Conservation (phyloP, 768 basidiomycete genomes). For the Boletus reticulatus region DNA sequence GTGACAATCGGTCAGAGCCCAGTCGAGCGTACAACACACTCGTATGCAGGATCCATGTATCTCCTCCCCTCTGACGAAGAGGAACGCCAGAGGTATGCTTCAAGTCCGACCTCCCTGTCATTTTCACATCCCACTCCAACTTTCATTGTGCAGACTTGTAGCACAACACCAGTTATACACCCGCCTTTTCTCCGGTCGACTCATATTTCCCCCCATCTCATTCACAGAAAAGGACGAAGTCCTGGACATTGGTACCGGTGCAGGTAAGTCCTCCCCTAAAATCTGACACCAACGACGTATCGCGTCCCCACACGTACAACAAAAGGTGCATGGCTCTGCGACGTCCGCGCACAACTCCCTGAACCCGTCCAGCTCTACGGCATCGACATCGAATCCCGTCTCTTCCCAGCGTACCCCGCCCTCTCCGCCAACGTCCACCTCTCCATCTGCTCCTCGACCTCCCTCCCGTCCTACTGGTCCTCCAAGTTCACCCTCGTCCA, state of each 20-base stretch:
- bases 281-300: not conserved
- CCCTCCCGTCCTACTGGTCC: constrained; percentile 31
- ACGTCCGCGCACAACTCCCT: constrained; percentile 11
- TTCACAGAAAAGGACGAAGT: constrained; percentile 18
- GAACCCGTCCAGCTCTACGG: constrained; percentile 22
- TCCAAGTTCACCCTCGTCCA: constrained; percentile 31
- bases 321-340: constrained; percentile 25
- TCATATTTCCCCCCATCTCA: constrained; percentile 18
- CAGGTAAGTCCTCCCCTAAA: constrained; percentile 7
- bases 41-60: constrained; percentile 19
- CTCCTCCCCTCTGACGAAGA: constrained; percentile 27
- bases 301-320: too few species aligned
- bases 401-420: constrained; percentile 10
- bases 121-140: not conserved
- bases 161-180: constrained; percentile 21
- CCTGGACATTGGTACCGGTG: constrained; percentile 23
- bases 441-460: constrained; percentile 21
- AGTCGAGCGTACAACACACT: constrained; percentile 18
- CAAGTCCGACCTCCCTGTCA: too few species aligned
- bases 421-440: constrained; percentile 18
- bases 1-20: not conserved
- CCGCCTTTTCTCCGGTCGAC: constrained; percentile 18
- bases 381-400: constrained; percentile 24
- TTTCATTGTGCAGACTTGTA: constrained; percentile 2
- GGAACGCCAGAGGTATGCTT: constrained; percentile 22